phyloP scores from a whole-genome alignment of 208 protist genomes.

The Trypanosoma brucei region DNA sequence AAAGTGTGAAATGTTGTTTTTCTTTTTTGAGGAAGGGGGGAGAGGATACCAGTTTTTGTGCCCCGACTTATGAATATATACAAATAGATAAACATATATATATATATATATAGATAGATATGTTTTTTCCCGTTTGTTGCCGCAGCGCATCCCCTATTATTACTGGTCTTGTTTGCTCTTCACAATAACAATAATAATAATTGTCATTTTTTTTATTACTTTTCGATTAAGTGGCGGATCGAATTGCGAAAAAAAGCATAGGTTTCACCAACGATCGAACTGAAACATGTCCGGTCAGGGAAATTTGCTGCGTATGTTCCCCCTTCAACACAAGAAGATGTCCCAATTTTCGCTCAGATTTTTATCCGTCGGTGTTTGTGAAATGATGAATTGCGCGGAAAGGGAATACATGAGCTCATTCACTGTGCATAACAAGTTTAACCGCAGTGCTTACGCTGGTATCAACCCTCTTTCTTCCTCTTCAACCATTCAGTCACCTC shows the following conservation, averaged over 20 bases:
- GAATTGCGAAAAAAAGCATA: not conserved
- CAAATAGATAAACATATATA: conserved; percentile 13
- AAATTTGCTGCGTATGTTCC: conserved; percentile 42
- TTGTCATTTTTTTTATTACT: not conserved
- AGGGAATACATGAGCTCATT: conserved; percentile 64
- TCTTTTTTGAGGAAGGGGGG: too few species aligned
- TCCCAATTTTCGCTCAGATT: conserved; percentile 56
- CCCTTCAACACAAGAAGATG: conserved; percentile 78
- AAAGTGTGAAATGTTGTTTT: too few species aligned
- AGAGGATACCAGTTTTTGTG: too few species aligned
- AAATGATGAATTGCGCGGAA: conserved; percentile 70
- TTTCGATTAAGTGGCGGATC: not conserved
- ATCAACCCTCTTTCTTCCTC: not conserved
- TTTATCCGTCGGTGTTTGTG: conserved; percentile 61
- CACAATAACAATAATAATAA: not conserved
- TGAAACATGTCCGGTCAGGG: not conserved
- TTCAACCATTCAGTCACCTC: conserved; percentile 1
- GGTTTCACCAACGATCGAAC: not conserved
- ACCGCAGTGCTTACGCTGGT: conserved; percentile 26
- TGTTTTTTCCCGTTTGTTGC: too few species aligned
- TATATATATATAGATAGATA: not conserved
- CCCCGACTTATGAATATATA: not conserved
- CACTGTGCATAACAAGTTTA: conserved; percentile 59
- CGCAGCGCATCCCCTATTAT: too few species aligned
- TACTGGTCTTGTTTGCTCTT: too few species aligned